Evolutionary conservation across 257 asterid species (phyloP).

Genomic region (Forsythia viridissima): DNA sequence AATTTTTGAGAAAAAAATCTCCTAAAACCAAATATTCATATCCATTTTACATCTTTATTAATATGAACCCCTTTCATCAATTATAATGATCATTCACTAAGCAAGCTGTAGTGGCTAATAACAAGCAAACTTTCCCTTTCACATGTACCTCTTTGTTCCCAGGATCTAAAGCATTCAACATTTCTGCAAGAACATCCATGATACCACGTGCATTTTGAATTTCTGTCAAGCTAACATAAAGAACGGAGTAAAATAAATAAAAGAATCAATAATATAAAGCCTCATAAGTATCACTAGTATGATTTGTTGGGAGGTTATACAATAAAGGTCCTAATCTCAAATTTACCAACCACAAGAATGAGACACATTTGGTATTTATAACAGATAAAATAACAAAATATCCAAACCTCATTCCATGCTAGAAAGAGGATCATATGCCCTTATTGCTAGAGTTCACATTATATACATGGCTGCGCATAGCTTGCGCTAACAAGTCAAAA

Average conservation of each 20-base stretch:
- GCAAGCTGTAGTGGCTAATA: conserved; percentile 10
- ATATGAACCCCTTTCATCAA: conserved; percentile 5
- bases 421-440: conserved; percentile 6
- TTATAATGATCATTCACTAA: conserved; percentile 18
- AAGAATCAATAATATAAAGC: conserved; percentile 25
- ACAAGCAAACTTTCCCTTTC: neutral
- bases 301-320: neutral
- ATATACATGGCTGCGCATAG: neutral
- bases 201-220: conserved; percentile 97
- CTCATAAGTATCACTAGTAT: neutral
- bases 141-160: conserved; percentile 78
- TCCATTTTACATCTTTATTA: conserved; percentile 6
- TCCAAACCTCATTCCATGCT: neutral
- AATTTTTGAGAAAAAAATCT: conserved; percentile 10
- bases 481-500: conserved; percentile 8
- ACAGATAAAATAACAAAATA: neutral
- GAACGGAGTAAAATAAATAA: conserved; percentile 19
- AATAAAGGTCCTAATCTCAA: neutral
- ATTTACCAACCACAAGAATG: conserved; percentile 6
- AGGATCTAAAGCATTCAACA: conserved; percentile 95
- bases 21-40: conserved; percentile 5
- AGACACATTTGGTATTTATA: conserved; percentile 9
- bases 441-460: conserved; percentile 12
- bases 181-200: conserved; percentile 97
- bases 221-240: conserved; percentile 71